phyloP scores from a whole-genome alignment of 257 asterid genomes.

The Solanum lignicaule region DNA sequence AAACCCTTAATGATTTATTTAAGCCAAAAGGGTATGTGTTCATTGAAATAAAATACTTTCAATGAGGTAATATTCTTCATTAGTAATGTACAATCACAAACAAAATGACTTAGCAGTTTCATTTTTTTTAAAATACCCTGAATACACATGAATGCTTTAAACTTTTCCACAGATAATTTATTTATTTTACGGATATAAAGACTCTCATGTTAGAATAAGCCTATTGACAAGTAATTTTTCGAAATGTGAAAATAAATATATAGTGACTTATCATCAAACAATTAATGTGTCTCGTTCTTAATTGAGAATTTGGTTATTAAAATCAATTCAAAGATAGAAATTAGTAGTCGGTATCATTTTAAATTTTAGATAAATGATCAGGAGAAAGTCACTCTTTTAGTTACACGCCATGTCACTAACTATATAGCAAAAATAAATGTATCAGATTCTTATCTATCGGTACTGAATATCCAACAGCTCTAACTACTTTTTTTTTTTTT shows the following conservation, averaged over 20 bases:
- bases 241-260: neutral
- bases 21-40: neutral
- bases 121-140: neutral
- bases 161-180: neutral
- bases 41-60: neutral
- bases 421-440: neutral
- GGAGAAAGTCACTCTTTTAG: conserved; percentile 2
- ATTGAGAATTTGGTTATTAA: neutral
- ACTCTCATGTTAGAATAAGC: neutral
- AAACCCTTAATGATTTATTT: neutral
- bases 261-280: neutral
- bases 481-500: neutral
- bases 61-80: neutral
- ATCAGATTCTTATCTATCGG: neutral
- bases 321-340: neutral
- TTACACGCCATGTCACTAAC: neutral
- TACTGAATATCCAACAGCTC: neutral
- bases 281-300: neutral
- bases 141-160: neutral
- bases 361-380: neutral
- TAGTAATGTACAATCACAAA: neutral
- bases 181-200: neutral
- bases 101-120: neutral
- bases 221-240: neutral
- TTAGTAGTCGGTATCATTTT: neutral